Base-by-base conservation (phyloP, 768 basidiomycete genomes). In the Candolleomyces eurysporus region DNA sequence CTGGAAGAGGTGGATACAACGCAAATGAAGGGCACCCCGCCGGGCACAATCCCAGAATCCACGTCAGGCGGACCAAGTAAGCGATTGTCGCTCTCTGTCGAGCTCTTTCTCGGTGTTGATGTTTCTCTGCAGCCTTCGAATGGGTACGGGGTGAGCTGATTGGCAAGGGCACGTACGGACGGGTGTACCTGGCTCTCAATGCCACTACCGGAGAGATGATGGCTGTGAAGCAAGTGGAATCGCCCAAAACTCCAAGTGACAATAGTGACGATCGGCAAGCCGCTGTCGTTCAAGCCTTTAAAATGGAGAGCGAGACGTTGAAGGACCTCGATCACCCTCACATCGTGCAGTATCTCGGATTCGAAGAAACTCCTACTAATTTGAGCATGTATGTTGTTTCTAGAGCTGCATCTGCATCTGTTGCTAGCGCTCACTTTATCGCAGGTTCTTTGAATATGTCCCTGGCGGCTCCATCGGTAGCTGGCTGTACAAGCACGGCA, bases 61-160 rank as follows among this genome's bases (percentile, higher is more conserved):
- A 78, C 88, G 7, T 82, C 88, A 36, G 79, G 83, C 61, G 84
- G 84, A 45, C 82, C 88, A 22, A 89, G 91, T 94, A 73, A 69
- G 91, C 59, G 57, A 57, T 52, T 54, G 19, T 61, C 53, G 26
- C 60, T 58, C 32, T 53, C 19, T 6, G 26, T 48, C 17, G 8
- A 13, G 17, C 26, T 13, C 17, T 30, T 14, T 21, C 11, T 14
- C 6, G n/a, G 17, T 49, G 11, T 54, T 55, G 43, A 51, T 42
- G 17, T 19, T 14, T 39, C 42, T 54, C 4, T 69, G 16, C 68
- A 91, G 92, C 95, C 46, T 95, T 98, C 80, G 96, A 96, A 71
- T 98, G 97, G 97, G 92, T 98, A 45, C 90, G 96, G 67, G 97
- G 97, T 57, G 95, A 98, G 75, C 82, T 98, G 42, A 98, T 99